Conservation (phyloP, 768 basidiomycete genomes). For the Suillus variegatus region DNA sequence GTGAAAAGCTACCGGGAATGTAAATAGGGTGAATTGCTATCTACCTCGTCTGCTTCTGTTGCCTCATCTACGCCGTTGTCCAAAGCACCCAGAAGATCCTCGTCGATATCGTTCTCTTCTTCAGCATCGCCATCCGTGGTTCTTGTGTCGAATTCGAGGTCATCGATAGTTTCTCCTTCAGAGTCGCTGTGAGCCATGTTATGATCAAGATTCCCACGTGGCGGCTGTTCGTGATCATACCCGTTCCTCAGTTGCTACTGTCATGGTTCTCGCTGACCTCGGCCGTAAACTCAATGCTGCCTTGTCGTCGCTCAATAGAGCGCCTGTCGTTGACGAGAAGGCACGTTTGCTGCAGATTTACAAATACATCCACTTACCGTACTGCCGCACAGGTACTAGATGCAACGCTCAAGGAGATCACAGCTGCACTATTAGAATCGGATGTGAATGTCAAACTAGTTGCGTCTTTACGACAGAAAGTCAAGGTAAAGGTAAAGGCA, state of each 20-base stretch:
- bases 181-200: conserved; percentile 60
- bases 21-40: conserved; percentile 23
- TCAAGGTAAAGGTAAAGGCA: conserved; percentile 88
- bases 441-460: conserved; percentile 99
- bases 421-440: conserved; percentile 89
- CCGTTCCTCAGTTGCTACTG: conserved; percentile 14
- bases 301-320: conserved; percentile 84
- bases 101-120: conserved; percentile 53
- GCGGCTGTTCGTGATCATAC: conserved; percentile 15
- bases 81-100: conserved; percentile 62
- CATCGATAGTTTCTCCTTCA: conserved; percentile 64
- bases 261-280: conserved; percentile 95
- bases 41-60: conserved; percentile 72
- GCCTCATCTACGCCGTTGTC: conserved; percentile 60
- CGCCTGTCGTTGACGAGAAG: conserved; percentile 90
- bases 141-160: conserved; percentile 51
- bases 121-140: conserved; percentile 46
- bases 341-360: conserved; percentile 39
- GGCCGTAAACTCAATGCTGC: conserved; percentile 94
- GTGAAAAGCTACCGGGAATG: conserved; percentile 10
- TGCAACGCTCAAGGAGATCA: conserved; percentile 92
- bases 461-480: conserved; percentile 80
- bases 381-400: conserved; percentile 75
- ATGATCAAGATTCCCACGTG: conserved; percentile 30
- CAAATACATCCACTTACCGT: conserved; percentile 12